phyloP scores from a whole-genome alignment of 2,329 filamentous ascomycete species.

The Knufia petricola region DNA sequence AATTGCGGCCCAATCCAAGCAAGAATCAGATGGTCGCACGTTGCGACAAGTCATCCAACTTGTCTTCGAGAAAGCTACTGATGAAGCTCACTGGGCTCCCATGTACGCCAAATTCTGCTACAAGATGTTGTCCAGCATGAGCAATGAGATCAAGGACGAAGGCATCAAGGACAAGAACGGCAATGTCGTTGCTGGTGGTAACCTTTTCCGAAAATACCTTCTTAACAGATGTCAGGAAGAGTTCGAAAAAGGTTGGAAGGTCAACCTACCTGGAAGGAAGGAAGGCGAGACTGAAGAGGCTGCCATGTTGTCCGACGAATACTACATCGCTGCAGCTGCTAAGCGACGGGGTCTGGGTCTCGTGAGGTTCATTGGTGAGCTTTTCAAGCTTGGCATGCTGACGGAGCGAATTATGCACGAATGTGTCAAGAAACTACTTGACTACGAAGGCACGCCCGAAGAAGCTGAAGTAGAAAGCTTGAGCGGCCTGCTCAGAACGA shows the following conservation, averaged over 20 bases:
- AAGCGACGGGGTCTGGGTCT: conserved; percentile 96
- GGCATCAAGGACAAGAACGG: conserved; percentile 85
- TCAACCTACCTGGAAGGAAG: conserved; percentile 68
- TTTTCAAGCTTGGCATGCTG: conserved; percentile 98
- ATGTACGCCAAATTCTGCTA: conserved; percentile 99
- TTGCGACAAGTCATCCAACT: conserved; percentile 97
- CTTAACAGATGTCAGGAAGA: conserved; percentile 98
- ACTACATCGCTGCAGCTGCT: conserved; percentile 85
- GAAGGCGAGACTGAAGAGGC: conserved; percentile 65
- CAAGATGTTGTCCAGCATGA: conserved; percentile 93
- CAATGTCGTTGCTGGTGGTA: conserved; percentile 81
- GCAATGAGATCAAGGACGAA: conserved; percentile 86
- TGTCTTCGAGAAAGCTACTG: conserved; percentile 97
- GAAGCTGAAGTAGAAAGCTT: conserved; percentile 95
- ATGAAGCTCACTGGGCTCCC: conserved; percentile 95
- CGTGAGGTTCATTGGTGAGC: conserved; percentile 97
- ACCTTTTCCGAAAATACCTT: conserved; percentile 94
- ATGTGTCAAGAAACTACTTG: conserved; percentile 92
- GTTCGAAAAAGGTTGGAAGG: conserved; percentile 95
- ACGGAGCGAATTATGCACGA: conserved; percentile 99
- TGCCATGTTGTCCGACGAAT: conserved; percentile 85
- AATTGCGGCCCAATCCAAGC: conserved; percentile 90
- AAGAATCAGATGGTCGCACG: conserved; percentile 86
- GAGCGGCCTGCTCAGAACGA: conserved; percentile 82
- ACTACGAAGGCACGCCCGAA: conserved; percentile 86